Evolutionary conservation across 169 alveolate genomes (phyloP).

Genomic region (Miamiensis avidus): DNA sequence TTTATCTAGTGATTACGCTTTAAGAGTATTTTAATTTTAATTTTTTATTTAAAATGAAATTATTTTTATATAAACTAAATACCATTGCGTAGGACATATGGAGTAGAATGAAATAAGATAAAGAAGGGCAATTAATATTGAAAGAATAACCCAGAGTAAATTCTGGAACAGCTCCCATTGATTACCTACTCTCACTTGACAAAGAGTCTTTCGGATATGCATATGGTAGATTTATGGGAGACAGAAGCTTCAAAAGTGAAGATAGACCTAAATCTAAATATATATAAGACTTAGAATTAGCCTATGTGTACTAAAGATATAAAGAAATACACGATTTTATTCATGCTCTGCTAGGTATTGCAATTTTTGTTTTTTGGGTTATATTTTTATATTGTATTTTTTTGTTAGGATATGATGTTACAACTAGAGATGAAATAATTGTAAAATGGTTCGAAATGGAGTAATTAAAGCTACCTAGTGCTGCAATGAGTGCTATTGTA

Average conservation of each 20-base stretch:
- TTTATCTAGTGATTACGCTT: background rate
- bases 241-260: background rate
- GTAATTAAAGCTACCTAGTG: constrained; percentile 17
- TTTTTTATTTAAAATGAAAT: too few relatives aligned
- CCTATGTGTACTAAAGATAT: constrained; percentile 35
- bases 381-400: too few relatives aligned
- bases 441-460: constrained; percentile 38
- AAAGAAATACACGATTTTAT: constrained; percentile 46
- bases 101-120: background rate
- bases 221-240: background rate
- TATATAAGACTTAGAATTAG: constrained; percentile 31
- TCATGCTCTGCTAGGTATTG: constrained; percentile 12
- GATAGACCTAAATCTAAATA: constrained; percentile 28
- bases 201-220: background rate
- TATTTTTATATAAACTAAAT: too few relatives aligned
- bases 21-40: background rate
- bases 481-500: constrained; percentile 20
- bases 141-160: background rate
- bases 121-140: background rate
- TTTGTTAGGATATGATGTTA: background rate
- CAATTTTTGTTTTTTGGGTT: background rate
- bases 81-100: background rate
- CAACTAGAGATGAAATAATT: constrained; percentile 11
- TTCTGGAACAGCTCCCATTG: background rate
- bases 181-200: background rate